Evolutionary conservation across 140 eudicot species (phyloP), one percentile per base, ranked within the genome.

Genomic region (Bidens hawaiensis): DNA sequence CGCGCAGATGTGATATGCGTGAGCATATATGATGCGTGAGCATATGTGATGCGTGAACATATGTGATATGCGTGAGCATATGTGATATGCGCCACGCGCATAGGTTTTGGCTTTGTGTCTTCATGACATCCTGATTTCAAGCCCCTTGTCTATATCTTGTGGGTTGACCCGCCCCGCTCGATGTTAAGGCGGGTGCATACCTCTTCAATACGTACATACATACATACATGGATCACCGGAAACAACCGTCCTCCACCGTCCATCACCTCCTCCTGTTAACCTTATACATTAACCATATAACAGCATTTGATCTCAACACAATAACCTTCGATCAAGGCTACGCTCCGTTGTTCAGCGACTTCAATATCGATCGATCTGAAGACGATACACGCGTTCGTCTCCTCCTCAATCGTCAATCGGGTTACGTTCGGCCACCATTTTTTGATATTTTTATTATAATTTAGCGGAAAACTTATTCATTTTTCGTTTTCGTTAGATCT

Each of bases 381-480:
- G 95, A 85, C 31, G 94, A 82, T 62, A 77, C 53, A 19, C 47
- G 72, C 66, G 89, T 88, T 27, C 78, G 81, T 50, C 96, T 93
- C 84, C 79, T 79, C 70, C 96, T 93, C 78, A 93, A 85, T 59
- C 96, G 95, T 38, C 78, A 76, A 22, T 90, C 99, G 10, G 99
- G 99, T 93, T n/a, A 71, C 34, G 15, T 34, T 4, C 50, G 33
- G 2, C 17, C 2, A 6, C 26, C 33, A 24, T 42, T 33, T 52
- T 27, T 51, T 0, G 12, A 52, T 17, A 2, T 60, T 59, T 53
- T 38, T 0, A 19, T 12, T 67, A 9, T 21, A 21, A 57, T 16
- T 23, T 70, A 9, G 9, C 14, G 31, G 31, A 28, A 19, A 34
- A 22, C 4, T 27, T 52, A 38, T 38, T 36, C 2, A 36, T 10